Evolutionary conservation across 2,329 filamentous ascomycete genomes (phyloP), one percentile per base, ranked within the genome.

Genomic region (Diaporthe aspalathi): DNA sequence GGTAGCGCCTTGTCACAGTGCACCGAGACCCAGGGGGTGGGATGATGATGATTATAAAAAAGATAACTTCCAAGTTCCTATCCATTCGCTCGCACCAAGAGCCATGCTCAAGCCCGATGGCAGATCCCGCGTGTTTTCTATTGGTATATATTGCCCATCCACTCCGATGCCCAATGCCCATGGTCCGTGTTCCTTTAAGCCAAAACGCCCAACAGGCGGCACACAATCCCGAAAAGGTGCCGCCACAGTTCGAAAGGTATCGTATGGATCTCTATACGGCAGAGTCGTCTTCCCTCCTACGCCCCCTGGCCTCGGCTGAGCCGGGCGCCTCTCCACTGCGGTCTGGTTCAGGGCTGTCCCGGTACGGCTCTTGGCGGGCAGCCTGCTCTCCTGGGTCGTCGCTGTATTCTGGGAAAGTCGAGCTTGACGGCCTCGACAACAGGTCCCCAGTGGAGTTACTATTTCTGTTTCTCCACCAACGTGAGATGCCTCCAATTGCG

Each of bases 401-500:
- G 16, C 74, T 71, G 40, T 74, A 74, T 50, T 73, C 72, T 24
- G 72, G 69, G 40, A 73, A 69, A 1, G 67, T 56, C 32, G 72
- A 60, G 56, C 72, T 71, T 12, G 52, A 43, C 5, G 70, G 66
- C 43, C 57, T 47, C 16, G 47, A 22, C 24, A 52, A 22, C 24
- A 52, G 63, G 16, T 73, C 71, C 12, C 71, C 71, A 7, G 68
- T 47, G 4, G 47, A 45, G 32, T 67, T 62, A 17, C 53, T 71
- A 7, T 57, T 67, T 8, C 71, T 67, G 29, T 54, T 75, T 57
- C 67, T 68, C 84, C 88, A 90, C 89, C 89, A 91, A 35, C 81
- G 83, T 79, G 86, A 87, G 29, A 91, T 81, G 1, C 85, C 85
- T 6, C 85, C 83, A 0, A 88, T 77, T 0, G 87, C 83, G 17